Percentiles rank a stretch among this genome's conserved stretches.
These are phyloP conservation scores for Pleurotus djamor DNA, from an alignment of 768 basidiomycete species.

Conservation along the genomic window DNA sequence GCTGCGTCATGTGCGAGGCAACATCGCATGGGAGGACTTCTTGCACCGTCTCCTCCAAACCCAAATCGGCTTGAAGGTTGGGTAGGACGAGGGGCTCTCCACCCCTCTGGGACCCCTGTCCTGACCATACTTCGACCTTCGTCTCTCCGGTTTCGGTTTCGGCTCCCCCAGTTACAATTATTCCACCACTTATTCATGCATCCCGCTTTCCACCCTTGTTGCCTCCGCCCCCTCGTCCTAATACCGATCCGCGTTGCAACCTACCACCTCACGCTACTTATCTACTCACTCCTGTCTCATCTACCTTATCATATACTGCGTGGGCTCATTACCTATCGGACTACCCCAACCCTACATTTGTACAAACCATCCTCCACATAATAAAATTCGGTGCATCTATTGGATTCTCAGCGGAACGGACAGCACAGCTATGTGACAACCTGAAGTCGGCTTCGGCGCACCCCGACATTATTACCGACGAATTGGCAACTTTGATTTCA, in stretches of 20 bases:
- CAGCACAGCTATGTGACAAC: constrained; percentile 15
- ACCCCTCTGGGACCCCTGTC: neutral
- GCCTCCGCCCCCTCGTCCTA: constrained; percentile 11
- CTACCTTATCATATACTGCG: neutral
- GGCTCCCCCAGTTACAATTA: too few relatives aligned
- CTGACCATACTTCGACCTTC: neutral
- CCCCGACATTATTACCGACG: constrained; percentile 7
- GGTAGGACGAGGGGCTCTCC: neutral
- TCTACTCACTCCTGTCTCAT: constrained; percentile 5
- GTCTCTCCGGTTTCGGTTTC: neutral
- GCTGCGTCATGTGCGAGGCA: neutral
- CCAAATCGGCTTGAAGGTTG: neutral
- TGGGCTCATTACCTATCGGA: constrained; percentile 21
- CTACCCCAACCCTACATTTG: constrained; percentile 24
- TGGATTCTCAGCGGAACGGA: constrained; percentile 17
- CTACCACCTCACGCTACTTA: constrained; percentile 6
- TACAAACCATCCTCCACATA: constrained; percentile 19
- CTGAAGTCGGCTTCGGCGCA: constrained; percentile 21
- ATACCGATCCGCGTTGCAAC: constrained; percentile 13
- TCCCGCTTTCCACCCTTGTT: constrained; percentile 7
- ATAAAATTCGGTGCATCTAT: constrained; percentile 22
- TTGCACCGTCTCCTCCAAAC: neutral
- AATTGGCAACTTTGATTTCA: constrained; percentile 7
- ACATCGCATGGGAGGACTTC: neutral
- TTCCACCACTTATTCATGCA: constrained; percentile 5